These are phyloP conservation scores for Nakataea oryzae DNA, from an alignment of 2,329 filamentous ascomycete species.

Conservation along the genomic window DNA sequence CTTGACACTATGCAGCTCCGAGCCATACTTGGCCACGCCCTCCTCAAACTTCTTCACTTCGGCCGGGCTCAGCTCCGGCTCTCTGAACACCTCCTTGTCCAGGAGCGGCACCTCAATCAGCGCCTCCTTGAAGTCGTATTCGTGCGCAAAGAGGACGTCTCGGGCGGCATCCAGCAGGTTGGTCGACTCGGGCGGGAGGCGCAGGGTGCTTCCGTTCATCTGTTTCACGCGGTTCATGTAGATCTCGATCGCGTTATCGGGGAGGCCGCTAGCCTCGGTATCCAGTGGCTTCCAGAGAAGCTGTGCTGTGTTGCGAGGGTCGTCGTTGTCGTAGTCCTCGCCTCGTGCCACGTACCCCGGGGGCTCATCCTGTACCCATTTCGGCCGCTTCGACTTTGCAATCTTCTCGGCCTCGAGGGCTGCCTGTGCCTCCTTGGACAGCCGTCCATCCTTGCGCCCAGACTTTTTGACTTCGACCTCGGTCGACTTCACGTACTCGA, in stretches of 20 bases:
- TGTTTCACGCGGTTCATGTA: slow-evolving; percentile 65
- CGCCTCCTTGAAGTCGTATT: slow-evolving; percentile 62
- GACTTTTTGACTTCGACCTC: slow-evolving; percentile 74
- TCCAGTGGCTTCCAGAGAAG: slow-evolving; percentile 69
- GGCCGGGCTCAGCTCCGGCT: slow-evolving; percentile 66
- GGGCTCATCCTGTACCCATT: slow-evolving; percentile 90
- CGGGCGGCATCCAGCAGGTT: slow-evolving; percentile 83
- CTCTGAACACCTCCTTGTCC: slow-evolving; percentile 66
- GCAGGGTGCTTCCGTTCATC: slow-evolving; percentile 45
- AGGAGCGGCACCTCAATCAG: slow-evolving; percentile 58
- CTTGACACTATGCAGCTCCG: slow-evolving; percentile 74
- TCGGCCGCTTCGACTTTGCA: slow-evolving; percentile 71
- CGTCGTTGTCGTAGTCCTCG: slow-evolving; percentile 61
- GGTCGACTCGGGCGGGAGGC: slow-evolving; percentile 65
- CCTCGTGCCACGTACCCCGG: slow-evolving; percentile 76
- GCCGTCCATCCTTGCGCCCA: slow-evolving; percentile 66
- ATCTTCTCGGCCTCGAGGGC: slow-evolving; percentile 74
- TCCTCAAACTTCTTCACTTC: slow-evolving; percentile 91
- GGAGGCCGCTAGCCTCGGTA: slow-evolving; percentile 29
- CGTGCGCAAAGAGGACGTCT: slow-evolving; percentile 58
- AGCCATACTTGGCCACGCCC: slow-evolving; percentile 79
- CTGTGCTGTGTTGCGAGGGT: slow-evolving; percentile 64
- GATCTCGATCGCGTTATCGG: slow-evolving; percentile 54
- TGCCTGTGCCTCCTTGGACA: slow-evolving; percentile 69
- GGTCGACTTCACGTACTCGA: slow-evolving; percentile 81